Percentiles rank a stretch among this genome's conserved stretches.
phyloP scores from a whole-genome alignment of 352 stramenopile genomes.

The Thalassiosira delicatula region DNA sequence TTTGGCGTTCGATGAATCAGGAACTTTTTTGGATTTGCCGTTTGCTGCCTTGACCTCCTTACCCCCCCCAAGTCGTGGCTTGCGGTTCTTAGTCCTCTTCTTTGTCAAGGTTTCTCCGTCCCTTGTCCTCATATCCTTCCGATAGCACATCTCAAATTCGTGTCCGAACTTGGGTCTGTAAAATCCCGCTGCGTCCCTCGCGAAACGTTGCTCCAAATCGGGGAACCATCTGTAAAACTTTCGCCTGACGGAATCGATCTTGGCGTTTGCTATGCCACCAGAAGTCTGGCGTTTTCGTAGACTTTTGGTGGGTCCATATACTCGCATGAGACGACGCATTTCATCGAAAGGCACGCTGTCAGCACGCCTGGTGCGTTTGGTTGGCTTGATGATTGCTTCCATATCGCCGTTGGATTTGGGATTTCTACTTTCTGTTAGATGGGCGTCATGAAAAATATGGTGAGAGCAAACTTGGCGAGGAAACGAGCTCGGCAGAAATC shows the following conservation, averaged over 20 bases:
- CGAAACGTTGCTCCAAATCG: slow-evolving; percentile 48
- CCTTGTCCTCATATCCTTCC: slow-evolving; percentile 29
- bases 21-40: no score
- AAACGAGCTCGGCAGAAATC: no score
- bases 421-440: no score
- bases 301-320: slow-evolving; percentile 49
- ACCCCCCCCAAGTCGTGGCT: slow-evolving; percentile 2
- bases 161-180: slow-evolving; percentile 39
- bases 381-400: no score
- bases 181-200: slow-evolving; percentile 14
- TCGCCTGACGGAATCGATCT: slow-evolving; percentile 44
- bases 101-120: slow-evolving; percentile 16
- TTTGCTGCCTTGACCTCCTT: neutral
- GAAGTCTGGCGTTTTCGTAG: slow-evolving; percentile 33
- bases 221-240: slow-evolving; percentile 61
- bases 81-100: slow-evolving; percentile 25
- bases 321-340: slow-evolving; percentile 49
- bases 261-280: slow-evolving; percentile 3
- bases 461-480: no score
- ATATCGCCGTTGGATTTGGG: no score
- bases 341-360: slow-evolving; percentile 30
- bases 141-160: slow-evolving; percentile 46
- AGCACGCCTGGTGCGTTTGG: slow-evolving; percentile 14
- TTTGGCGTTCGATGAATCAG: no score
- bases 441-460: no score